Percentiles rank a stretch among this genome's conserved stretches.
phyloP scores from a whole-genome alignment of 1,284 basidiomycete genomes.

The Kwoniella shivajii region DNA sequence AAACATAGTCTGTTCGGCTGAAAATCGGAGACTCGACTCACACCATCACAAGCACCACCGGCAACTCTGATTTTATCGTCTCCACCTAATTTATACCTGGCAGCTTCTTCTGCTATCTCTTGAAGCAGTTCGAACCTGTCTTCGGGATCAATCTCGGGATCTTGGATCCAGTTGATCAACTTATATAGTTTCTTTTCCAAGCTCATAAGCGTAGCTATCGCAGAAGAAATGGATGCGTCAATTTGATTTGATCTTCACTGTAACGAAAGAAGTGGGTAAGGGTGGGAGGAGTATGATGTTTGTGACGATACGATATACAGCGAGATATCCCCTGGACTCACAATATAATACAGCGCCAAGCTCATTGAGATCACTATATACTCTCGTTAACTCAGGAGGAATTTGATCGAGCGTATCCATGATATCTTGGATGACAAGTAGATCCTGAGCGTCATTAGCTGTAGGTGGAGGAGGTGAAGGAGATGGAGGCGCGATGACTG shows the following conservation, averaged over 20 bases:
- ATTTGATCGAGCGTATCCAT: slow-evolving; percentile 91
- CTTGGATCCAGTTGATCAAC: slow-evolving; percentile 74
- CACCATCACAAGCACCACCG: slow-evolving; percentile 86
- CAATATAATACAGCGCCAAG: slow-evolving; percentile 93
- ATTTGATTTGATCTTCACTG: not conserved
- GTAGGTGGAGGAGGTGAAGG: slow-evolving; percentile 61
- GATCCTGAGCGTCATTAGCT: slow-evolving; percentile 56
- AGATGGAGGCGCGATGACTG: slow-evolving; percentile 47
- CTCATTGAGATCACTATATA: slow-evolving; percentile 93
- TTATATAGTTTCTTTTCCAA: slow-evolving; percentile 75
- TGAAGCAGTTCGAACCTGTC: slow-evolving; percentile 83
- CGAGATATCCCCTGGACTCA: slow-evolving; percentile 30
- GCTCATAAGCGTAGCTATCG: slow-evolving; percentile 67
- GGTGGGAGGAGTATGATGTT: not conserved
- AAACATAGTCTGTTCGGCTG: too few relatives aligned
- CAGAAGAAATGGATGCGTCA: not conserved
- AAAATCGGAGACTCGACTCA: too few relatives aligned
- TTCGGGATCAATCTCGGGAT: slow-evolving; percentile 67
- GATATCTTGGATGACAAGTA: slow-evolving; percentile 68
- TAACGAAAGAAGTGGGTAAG: not conserved
- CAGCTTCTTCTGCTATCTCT: slow-evolving; percentile 91
- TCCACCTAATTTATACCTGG: slow-evolving; percentile 87
- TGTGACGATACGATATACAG: too few relatives aligned
- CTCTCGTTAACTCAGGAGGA: slow-evolving; percentile 89
- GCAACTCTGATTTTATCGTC: slow-evolving; percentile 99